Base-by-base conservation (phyloP, 2,329 filamentous ascomycete genomes). In the Eutypa lata region DNA sequence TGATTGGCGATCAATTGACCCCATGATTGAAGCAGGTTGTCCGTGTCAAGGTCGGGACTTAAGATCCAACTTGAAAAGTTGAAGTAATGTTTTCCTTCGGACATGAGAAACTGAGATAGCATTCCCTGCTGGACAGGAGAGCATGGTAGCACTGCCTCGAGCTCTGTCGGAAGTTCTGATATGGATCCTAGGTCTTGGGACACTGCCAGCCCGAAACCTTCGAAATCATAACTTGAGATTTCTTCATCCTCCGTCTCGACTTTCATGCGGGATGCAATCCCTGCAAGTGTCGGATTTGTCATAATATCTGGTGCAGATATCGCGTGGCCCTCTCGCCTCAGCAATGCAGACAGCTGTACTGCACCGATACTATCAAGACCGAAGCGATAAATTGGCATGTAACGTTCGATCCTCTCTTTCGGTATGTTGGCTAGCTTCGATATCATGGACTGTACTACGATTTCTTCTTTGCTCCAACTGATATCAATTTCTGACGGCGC, bases 361-460 rank as follows among this genome's bases (percentile, higher is more conserved):
- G 91, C 89, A 55, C 88, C 92, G 63, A 97, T 94, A 66, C 92
- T 97, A 69, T 97, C 92, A 3, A 97, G 74, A 0, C 93, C 93
- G n/a, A 96, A 81, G 53, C 88, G 85, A 62, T 93, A 96, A 47
- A 97, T 90, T 0, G 89, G 91, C 0, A 84, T 90, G 10, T 79
- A 66, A 13, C 76, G 77, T 3, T 66, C 62, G 46, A 96, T 86
- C 0, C 71, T 73, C 0, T 75, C 62, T 2, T 66, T 52, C 0
- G 80, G 66, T 4, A 80, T 69, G 2, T 76, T 72, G 1, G 88
- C 84, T 22, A 94, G 76, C 7, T 71, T 71, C 0, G 82, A 77
- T 18, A 92, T 68, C 0, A 84, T 73, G 0, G 75, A 63, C 4
- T 85, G 79, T 37, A 91, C 75, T 3, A 65, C 61, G 0, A 58